phyloP scores from a whole-genome alignment of 2,329 filamentous ascomycete species.

The Penicillium fuscoglaucum region DNA sequence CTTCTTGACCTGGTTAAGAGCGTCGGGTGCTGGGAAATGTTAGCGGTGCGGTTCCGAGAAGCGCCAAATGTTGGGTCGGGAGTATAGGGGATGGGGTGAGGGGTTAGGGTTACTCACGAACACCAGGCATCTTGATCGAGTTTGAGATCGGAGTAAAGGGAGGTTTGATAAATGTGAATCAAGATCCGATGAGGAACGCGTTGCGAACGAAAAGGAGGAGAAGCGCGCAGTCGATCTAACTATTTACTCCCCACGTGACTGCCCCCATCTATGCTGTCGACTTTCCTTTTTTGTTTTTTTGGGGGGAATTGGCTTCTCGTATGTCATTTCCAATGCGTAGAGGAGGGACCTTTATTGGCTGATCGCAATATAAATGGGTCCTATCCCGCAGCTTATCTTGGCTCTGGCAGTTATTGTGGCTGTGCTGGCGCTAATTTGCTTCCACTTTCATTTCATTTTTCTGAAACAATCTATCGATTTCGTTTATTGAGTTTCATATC shows the following conservation, averaged over 20 bases:
- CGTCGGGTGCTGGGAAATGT: conserved; percentile 4
- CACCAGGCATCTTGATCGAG: conserved; percentile 11
- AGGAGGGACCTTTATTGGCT: background rate
- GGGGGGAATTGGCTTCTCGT: background rate
- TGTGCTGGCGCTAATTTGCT: conserved; percentile 3
- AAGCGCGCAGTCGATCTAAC: background rate
- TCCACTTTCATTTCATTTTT: background rate
- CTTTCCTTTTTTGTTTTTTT: background rate
- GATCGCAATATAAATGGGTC: conserved; percentile 1
- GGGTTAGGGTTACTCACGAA: conserved; percentile 4
- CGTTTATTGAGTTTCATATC: background rate
- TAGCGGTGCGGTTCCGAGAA: background rate
- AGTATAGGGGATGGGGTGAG: background rate
- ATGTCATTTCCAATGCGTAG: background rate
- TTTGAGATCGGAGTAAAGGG: background rate
- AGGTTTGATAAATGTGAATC: background rate
- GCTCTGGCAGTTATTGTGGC: conserved; percentile 9
- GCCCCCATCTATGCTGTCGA: background rate
- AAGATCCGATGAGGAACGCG: background rate
- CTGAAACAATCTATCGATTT: background rate
- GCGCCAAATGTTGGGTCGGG: background rate
- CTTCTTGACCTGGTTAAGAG: conserved; percentile 11
- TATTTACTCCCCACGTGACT: conserved; percentile 6
- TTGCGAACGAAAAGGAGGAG: conserved; percentile 8
- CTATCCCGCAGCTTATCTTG: conserved; percentile 6